These are phyloP conservation scores for Hortiboletus rubellus DNA, from an alignment of 1,284 basidiomycete species.

Conservation along the genomic window DNA sequence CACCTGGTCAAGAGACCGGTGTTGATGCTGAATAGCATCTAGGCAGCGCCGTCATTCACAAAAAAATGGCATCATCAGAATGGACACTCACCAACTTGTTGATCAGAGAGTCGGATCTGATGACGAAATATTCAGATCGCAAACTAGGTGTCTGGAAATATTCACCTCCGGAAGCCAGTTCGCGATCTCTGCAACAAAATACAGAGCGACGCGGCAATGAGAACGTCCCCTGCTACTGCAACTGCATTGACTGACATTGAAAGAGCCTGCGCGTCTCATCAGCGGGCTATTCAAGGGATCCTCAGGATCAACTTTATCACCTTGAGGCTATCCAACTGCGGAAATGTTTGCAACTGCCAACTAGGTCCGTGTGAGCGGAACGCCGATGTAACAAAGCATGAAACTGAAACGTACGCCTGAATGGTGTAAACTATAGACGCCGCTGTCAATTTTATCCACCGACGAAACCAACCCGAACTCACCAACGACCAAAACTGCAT, in stretches of 20 bases:
- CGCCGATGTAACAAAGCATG: neutral
- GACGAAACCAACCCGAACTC: constrained; percentile 5
- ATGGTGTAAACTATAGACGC: constrained; percentile 38
- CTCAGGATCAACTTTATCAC: constrained; percentile 2
- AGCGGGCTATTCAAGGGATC: neutral
- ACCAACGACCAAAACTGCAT: constrained; percentile 24
- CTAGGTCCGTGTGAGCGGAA: constrained; percentile 19
- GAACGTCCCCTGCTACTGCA: constrained; percentile 47
- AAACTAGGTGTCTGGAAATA: neutral
- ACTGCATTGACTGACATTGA: constrained; percentile 59
- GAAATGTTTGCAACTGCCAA: constrained; percentile 40
- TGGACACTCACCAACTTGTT: constrained; percentile 38
- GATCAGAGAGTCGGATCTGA: constrained; percentile 46
- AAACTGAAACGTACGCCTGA: constrained; percentile 39
- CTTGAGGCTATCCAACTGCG: constrained; percentile 37
- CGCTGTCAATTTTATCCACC: neutral
- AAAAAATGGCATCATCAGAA: neutral
- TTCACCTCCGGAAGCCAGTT: constrained; percentile 52
- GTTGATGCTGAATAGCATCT: constrained; percentile 43
- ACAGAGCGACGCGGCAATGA: constrained; percentile 53
- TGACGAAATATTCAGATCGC: neutral
- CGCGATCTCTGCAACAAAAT: constrained; percentile 49
- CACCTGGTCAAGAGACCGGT: constrained; percentile 6
- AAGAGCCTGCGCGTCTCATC: constrained; percentile 30
- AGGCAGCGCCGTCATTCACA: neutral